Percentiles rank a stretch among this genome's conserved stretches.
Evolutionary conservation across 2,329 filamentous ascomycete genomes (phyloP).

Genomic region (Fusarium gaditjirri): DNA sequence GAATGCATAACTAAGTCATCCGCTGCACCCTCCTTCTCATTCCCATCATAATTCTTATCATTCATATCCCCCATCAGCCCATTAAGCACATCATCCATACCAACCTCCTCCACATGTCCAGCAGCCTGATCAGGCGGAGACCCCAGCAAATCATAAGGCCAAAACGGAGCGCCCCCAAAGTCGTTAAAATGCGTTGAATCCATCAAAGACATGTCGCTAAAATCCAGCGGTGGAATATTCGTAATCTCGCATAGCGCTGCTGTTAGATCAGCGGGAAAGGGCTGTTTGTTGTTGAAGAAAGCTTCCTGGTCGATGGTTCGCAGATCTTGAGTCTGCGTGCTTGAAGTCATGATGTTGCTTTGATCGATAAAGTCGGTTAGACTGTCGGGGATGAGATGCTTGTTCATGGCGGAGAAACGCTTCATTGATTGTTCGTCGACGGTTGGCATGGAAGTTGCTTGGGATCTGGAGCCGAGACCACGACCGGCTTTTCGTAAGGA

Average conservation of each 20-base stretch:
- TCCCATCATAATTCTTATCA: background rate
- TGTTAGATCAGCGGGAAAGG: background rate
- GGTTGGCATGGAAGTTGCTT: fast-evolving
- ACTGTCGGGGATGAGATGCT: background rate
- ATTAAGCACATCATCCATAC: background rate
- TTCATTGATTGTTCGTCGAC: background rate
- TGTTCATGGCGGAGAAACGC: slow-evolving; percentile 10
- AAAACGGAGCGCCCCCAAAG: background rate
- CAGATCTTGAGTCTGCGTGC: background rate
- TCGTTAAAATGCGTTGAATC: slow-evolving; percentile 5
- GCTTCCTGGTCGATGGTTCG: background rate
- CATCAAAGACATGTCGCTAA: slow-evolving; percentile 9
- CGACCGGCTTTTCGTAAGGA: slow-evolving; percentile 15
- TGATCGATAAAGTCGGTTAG: background rate
- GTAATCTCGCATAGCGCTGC: slow-evolving; percentile 18
- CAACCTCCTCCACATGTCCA: background rate
- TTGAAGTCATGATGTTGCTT: fast-evolving
- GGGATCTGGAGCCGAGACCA: background rate
- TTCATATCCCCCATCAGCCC: background rate
- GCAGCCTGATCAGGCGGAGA: background rate
- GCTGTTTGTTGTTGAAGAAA: slow-evolving; percentile 7
- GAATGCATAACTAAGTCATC: background rate
- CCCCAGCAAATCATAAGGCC: slow-evolving; percentile 5
- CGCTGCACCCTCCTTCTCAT: fast-evolving
- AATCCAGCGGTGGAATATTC: slow-evolving; percentile 10